Evolutionary conservation across 176 grass and related monocot genomes (phyloP), one percentile per base, ranked within the genome.

Genomic region (Phoenix roebelenii): DNA sequence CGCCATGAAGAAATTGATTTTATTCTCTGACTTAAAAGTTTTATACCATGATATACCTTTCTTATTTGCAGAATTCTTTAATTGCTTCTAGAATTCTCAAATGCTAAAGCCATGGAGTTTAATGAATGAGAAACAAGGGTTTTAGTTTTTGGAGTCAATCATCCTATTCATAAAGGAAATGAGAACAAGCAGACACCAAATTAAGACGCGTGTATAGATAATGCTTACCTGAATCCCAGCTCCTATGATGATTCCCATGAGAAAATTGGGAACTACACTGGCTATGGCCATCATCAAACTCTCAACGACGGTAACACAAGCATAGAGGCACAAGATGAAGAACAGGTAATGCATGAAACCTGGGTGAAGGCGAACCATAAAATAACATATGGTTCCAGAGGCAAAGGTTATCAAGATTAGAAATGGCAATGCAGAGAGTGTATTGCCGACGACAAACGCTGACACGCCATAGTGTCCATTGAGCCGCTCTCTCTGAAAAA

Each of bases 231-330:
- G 94, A 86, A 99, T 93, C 54, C 94, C 94, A 18, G 94, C 94
- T 49, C 94, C 94, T 60, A 99, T 92, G 62, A 99, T 93, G 53
- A 99, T 99, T 15, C 94, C 94, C 94, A 99, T 93, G 60, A 99
- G 94, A 52, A 99, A 99, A 73, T 99, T 99, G 60, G 94, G 94
- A 55, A 99, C 86, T 51, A 99, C 94, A 74, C 88, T 99, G 23
- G 94, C 94, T 70, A 99, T 99, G 62, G 82, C 84, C 94, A 99
- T 99, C 94, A 99, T 99, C 48, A 99, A 73, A 53, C 94, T 99
- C 79, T 99, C 94, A 5, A 99, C 94, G 16, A 99, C 94, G 0
- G 88, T 99, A 52, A 99, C 88, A 23, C 94, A 93, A 54, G 82
- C 81, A 6, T 99, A 93, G 18, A 99, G 85, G 72, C 79, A 77